phyloP scores from a whole-genome alignment of 441 rosid genomes.

The Lagerstroemia fauriei region DNA sequence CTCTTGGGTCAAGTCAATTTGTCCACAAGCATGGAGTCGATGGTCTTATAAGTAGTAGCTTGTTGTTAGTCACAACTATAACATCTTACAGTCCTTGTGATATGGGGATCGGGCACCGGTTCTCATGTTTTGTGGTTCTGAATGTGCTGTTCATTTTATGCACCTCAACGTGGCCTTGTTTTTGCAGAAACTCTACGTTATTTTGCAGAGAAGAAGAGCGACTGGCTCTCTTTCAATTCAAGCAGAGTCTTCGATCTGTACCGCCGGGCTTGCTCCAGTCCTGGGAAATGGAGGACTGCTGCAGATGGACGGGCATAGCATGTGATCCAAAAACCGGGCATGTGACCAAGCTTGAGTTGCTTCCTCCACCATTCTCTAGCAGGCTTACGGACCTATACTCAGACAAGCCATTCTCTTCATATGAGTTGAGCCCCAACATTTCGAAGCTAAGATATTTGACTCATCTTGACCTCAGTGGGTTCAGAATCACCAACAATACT shows the following conservation, averaged over 20 bases:
- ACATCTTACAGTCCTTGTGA: background rate
- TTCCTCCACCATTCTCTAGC: background rate
- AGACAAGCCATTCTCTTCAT: background rate
- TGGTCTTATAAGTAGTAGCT: no score
- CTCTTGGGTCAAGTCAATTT: no score
- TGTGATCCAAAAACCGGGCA: background rate
- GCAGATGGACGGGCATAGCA: background rate
- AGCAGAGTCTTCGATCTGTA: background rate
- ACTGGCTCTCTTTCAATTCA: background rate
- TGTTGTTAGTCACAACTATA: no score
- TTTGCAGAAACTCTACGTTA: background rate
- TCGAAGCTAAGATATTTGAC: background rate
- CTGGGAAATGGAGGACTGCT: background rate
- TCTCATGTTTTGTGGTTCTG: background rate
- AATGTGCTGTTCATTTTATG: background rate
- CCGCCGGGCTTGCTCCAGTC: background rate
- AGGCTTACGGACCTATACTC: background rate
- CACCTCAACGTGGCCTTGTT: background rate
- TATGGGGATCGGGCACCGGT: background rate
- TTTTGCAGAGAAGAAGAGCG: background rate
- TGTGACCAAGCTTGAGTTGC: background rate
- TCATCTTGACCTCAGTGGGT: background rate
- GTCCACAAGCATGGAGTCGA: no score
- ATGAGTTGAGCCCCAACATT: background rate
- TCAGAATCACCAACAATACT: background rate